Base-by-base conservation (phyloP, 148 eudicot species). In the Suaeda aralocaspica region DNA sequence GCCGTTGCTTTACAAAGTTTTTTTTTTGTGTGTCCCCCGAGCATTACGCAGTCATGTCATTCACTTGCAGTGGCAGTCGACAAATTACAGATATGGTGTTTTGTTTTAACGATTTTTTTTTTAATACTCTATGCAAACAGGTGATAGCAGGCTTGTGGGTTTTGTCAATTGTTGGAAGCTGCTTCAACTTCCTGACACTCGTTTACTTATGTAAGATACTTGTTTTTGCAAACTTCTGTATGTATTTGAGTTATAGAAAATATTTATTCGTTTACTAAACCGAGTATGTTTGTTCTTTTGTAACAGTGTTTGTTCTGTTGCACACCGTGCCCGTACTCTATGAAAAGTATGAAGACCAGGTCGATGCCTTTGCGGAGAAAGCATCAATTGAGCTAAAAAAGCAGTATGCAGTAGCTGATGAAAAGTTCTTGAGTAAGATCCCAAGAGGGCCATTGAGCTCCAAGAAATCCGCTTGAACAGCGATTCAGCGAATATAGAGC, bases 131-230 rank as follows among this genome's bases (percentile, higher is more conserved):
- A 24, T 19, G 9, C 60, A 65, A 63, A 28, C 84, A 94, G 99
- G 89, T 82, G 73, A 77, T 91, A 57, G 91, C 90, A 73, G 97
- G 99, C 53, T 80, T 94, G 75, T 94, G 97, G 99, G 64, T 91
- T 60, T 13, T 86, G 29, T 94, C 99, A 33, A 61, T 86, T 14
- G 68, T 91, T 44, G 99, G 96, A 42, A 84, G 79, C 74, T 82
- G 86, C 78, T 86, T 79, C 44, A 86, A 84, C 79, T 89, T 89
- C 84, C 82, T 94, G 59, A 94, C 97, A 22, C 85, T 90, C 71
- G 70, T 89, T 34, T 94, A 94, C 84, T 82, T 86, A 76, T 25
- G 99, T 94, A 86, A 87, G 96, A 61, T 42, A 18, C 26, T 36
- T 39, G 45, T 7, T 28, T 50, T 60, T 19, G 21, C 10, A 19